Conservation (phyloP, 1,284 basidiomycete genomes). For the Austroboletus rostrupii region DNA sequence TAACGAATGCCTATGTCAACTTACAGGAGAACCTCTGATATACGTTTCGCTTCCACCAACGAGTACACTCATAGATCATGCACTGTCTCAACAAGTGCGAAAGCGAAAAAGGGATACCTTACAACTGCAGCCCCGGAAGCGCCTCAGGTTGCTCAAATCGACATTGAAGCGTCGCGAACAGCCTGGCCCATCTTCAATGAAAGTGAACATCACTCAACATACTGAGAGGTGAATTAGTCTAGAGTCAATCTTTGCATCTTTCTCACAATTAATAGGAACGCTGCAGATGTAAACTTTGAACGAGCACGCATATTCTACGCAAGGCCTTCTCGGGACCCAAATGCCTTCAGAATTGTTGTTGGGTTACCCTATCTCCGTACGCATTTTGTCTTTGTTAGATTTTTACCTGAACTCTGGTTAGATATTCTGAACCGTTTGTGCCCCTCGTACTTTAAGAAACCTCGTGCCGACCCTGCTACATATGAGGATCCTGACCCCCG, state of each 20-base stretch:
- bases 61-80: slow-evolving; percentile 11
- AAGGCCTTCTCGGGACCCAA: slow-evolving; percentile 48
- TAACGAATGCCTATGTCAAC: slow-evolving; percentile 78
- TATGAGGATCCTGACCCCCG: slow-evolving; percentile 41
- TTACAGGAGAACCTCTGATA: slow-evolving; percentile 68
- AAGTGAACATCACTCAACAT: slow-evolving; percentile 9
- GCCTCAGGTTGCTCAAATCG: slow-evolving; percentile 14
- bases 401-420: slow-evolving; percentile 28
- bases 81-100: slow-evolving; percentile 1
- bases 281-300: slow-evolving; percentile 52
- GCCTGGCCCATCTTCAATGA: slow-evolving; percentile 4
- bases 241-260: background rate
- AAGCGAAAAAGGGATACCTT: slow-evolving; percentile 27
- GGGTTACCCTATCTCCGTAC: slow-evolving; percentile 70
- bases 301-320: slow-evolving; percentile 68
- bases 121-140: slow-evolving; percentile 24
- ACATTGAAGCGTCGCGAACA: slow-evolving; percentile 2
- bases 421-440: slow-evolving; percentile 60
- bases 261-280: slow-evolving; percentile 33
- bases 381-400: slow-evolving; percentile 15
- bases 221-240: slow-evolving; percentile 20
- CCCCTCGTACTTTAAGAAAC: slow-evolving; percentile 37
- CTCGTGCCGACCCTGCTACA: slow-evolving; percentile 18
- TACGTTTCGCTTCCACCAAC: slow-evolving; percentile 36
- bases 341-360: slow-evolving; percentile 44